Conservation (phyloP, 495 filamentous ascomycete species). For the Xylaria cubensis region DNA sequence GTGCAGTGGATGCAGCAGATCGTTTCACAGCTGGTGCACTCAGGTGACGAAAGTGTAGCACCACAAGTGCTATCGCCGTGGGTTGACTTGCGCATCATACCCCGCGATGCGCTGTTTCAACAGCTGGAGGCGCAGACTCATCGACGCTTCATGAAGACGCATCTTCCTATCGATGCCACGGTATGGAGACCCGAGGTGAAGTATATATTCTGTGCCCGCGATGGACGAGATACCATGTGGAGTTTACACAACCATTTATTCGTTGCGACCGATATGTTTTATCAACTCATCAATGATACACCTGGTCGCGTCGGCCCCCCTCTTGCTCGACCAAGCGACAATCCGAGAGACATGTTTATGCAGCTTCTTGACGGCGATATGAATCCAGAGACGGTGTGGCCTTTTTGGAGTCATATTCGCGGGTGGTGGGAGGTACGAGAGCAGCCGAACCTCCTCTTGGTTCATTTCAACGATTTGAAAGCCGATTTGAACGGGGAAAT, state of each 20-base stretch:
- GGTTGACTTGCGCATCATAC: constrained; percentile 13
- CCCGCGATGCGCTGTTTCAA: background rate
- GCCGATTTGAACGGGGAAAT: constrained; percentile 15
- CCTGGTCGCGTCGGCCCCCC: constrained; percentile 5
- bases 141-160: constrained; percentile 12
- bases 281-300: constrained; percentile 11
- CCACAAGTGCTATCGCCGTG: background rate
- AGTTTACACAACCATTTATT: constrained; percentile 8
- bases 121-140: background rate
- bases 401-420: constrained; percentile 14
- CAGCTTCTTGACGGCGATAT: constrained; percentile 11
- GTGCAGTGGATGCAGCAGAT: constrained; percentile 17
- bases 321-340: background rate
- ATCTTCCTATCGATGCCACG: constrained; percentile 14
- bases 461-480: constrained; percentile 18
- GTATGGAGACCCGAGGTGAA: constrained; percentile 10
- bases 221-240: constrained; percentile 11
- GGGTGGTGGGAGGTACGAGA: constrained; percentile 10
- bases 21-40: background rate
- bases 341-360: constrained; percentile 12
- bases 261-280: constrained; percentile 6
- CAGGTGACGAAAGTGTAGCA: constrained; percentile 2
- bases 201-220: constrained; percentile 11
- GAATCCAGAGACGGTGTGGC: background rate
- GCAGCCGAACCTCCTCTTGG: constrained; percentile 13